Evolutionary conservation across 2,329 filamentous ascomycete genomes (phyloP), one percentile per base, ranked within the genome.

Genomic region (Fusarium coffeatum): DNA sequence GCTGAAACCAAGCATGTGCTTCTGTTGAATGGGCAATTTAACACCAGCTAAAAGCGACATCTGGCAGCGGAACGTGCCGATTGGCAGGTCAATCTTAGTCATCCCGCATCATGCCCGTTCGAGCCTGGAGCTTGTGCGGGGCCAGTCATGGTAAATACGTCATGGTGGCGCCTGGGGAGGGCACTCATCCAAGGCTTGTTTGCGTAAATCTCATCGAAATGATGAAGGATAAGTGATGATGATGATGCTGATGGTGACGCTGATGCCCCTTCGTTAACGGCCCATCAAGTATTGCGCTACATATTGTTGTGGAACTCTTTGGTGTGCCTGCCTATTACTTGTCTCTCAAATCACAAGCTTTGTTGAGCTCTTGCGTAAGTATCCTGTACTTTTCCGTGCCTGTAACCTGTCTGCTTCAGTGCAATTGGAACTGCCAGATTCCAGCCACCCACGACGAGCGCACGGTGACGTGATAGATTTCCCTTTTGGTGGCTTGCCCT

Each of bases 391-490:
- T 47, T 10, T 42, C 5, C 40, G 23, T 41, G 48, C 22, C 47
- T 62, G 27, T 55, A 59, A 46, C 48, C 34, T 49, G 40, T 22
- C 40, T 60, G 51, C 27, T 18, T 51, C n/a, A 37, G 20, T 50
- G 41, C 41, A 43, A 43, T 23, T 43, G 41, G 43, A 61, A 55
- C 50, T 62, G 60, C 59, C 54, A 71, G 55, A 70, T 69, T 66
- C 60, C 72, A 71, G 59, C 66, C 64, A 72, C 69, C 59, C 68
- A 71, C 47, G 60, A 64, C 56, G 43, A 71, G 64, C 55, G 68
- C 64, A 61, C 64, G 68, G 73, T 76, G 74, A 76, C 74, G 74
- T 76, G 72, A 76, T 76, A 67, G 72, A 75, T 71, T 74, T 60
- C 54, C 47, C 27, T 55, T 42, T 56, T 16, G 55, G 64, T 72